Percentiles rank a stretch among this genome's conserved stretches.
phyloP scores from a whole-genome alignment of 768 basidiomycete species.

The Roridomyces roridus region DNA sequence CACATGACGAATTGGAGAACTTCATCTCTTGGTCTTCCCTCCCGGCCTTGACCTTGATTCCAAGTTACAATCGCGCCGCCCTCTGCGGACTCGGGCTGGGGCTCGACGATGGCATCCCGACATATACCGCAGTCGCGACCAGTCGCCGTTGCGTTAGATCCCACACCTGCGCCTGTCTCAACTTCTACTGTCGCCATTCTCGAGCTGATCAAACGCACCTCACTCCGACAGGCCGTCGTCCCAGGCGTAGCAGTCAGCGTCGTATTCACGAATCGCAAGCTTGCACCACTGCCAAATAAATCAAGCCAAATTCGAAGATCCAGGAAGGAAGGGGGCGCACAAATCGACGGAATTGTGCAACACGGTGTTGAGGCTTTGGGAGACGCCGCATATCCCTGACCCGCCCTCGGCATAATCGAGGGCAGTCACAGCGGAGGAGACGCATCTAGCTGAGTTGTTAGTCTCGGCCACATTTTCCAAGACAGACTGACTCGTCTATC shows the following conservation, averaged over 20 bases:
- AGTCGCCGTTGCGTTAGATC: conserved; percentile 11
- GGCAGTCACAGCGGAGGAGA: conserved; percentile 44
- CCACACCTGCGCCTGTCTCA: conserved; percentile 16
- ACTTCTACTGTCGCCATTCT: background rate
- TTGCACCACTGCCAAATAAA: conserved; percentile 46
- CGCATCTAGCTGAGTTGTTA: conserved; percentile 39
- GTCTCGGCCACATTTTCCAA: background rate
- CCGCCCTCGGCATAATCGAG: conserved; percentile 40
- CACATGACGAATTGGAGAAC: no score
- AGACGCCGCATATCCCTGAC: conserved; percentile 40
- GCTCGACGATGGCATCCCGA: conserved; percentile 10
- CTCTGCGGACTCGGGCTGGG: no score
- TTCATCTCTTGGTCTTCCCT: no score
- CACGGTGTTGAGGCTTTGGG: conserved; percentile 50
- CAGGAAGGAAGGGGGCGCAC: conserved; percentile 32
- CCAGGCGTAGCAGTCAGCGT: conserved; percentile 34
- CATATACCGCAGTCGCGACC: conserved; percentile 12
- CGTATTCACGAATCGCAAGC: conserved; percentile 47
- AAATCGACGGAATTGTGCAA: conserved; percentile 48
- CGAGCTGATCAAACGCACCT: conserved; percentile 35
- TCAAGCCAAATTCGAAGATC: background rate
- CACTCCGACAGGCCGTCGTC: conserved; percentile 41
- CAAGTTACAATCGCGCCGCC: no score
- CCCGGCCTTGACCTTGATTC: no score
- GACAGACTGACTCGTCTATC: conserved; percentile 50